Conservation (phyloP, 2,329 filamentous ascomycete genomes). For the Xylariaceae sp. region DNA sequence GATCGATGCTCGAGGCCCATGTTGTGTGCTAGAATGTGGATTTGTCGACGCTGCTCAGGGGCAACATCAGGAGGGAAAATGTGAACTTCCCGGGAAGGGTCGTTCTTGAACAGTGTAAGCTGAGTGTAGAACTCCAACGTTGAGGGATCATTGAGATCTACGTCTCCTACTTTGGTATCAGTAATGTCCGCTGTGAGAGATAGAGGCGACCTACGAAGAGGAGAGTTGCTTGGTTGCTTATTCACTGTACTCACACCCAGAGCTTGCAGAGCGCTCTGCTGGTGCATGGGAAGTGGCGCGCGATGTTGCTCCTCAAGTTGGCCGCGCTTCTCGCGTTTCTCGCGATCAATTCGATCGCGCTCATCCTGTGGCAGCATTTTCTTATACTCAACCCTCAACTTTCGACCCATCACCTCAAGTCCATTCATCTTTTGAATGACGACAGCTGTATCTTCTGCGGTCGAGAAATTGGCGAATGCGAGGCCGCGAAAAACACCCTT, state of each 20-base stretch:
- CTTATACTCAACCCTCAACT: conserved; percentile 96
- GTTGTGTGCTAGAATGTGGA: conserved; percentile 92
- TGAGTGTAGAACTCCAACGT: conserved; percentile 88
- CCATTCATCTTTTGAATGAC: conserved; percentile 96
- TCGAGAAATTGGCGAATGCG: conserved; percentile 97
- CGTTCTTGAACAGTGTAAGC: conserved; percentile 82
- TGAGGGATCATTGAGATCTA: conserved; percentile 87
- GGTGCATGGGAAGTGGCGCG: conserved; percentile 65
- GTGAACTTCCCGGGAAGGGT: conserved; percentile 70
- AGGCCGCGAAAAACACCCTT: conserved; percentile 94
- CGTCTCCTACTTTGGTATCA: conserved; percentile 43
- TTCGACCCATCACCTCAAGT: conserved; percentile 89
- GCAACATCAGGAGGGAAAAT: conserved; percentile 79
- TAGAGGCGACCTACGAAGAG: conserved; percentile 37
- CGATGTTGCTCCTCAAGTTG: conserved; percentile 97
- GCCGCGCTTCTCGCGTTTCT: conserved; percentile 92
- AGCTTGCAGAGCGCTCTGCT: conserved; percentile 82
- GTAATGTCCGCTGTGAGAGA: too few relatives aligned
- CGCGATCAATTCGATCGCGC: conserved; percentile 90
- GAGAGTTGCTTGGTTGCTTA: conserved; percentile 52
- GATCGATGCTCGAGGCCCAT: conserved; percentile 90
- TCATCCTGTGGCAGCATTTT: conserved; percentile 97
- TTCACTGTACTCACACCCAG: conserved; percentile 61
- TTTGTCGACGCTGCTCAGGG: conserved; percentile 79
- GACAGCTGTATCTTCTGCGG: conserved; percentile 83